phyloP scores from a whole-genome alignment of 495 filamentous ascomycete species.

The Daldinia concentrica region DNA sequence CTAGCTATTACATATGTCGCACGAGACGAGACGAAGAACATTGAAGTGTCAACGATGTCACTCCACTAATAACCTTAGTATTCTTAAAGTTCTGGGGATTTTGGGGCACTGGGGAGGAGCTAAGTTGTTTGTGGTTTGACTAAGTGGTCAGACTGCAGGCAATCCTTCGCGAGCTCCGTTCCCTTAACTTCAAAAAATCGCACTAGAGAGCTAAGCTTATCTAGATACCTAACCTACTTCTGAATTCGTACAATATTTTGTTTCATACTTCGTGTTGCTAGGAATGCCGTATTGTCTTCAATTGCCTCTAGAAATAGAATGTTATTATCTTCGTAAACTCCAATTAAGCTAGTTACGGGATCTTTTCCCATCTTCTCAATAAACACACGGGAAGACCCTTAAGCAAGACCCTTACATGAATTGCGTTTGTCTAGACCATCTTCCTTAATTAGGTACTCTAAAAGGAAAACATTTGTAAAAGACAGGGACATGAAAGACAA shows the following conservation, averaged over 20 bases:
- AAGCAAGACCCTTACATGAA: conserved; percentile 17
- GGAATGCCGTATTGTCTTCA: conserved; percentile 15
- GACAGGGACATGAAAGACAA: not conserved
- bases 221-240: not conserved
- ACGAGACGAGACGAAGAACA: conserved; percentile 12
- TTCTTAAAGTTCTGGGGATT: conserved; percentile 29
- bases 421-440: conserved; percentile 20
- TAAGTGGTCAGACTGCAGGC: conserved; percentile 26
- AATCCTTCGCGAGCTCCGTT: conserved; percentile 38
- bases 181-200: not conserved
- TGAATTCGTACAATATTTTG: conserved; percentile 13
- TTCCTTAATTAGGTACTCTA: conserved; percentile 23
- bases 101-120: conserved; percentile 7
- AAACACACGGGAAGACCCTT: not conserved
- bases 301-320: conserved; percentile 18
- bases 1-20: conserved; percentile 2
- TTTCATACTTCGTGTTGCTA: conserved; percentile 28
- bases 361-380: not conserved
- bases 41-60: conserved; percentile 8
- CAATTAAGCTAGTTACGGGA: not conserved
- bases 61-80: conserved; percentile 26
- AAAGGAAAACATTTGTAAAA: conserved; percentile 3
- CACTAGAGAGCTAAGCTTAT: conserved; percentile 4
- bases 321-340: not conserved
- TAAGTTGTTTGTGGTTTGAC: conserved; percentile 20